A percentile compares a stretch with the other conserved stretches of the same genome.
These are phyloP conservation scores for Ogataea haglerorum DNA, from an alignment of 805 yeast genomes.

Conservation along the genomic window DNA sequence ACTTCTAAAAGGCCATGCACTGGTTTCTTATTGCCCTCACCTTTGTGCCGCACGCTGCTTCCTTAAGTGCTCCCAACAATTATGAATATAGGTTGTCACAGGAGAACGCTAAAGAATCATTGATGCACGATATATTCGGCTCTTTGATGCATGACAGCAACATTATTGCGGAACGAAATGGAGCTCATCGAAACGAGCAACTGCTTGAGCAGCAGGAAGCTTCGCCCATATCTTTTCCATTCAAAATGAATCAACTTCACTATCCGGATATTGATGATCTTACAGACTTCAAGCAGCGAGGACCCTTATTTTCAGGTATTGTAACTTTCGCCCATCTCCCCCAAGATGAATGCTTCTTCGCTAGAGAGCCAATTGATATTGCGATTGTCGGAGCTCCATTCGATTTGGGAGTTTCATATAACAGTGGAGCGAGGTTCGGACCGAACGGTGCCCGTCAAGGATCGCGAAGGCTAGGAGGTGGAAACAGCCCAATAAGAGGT, in stretches of 20 bases:
- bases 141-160: neutral
- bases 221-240: conserved; percentile 7
- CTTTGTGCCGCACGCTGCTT: neutral
- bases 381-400: conserved; percentile 46
- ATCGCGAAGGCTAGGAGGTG: conserved; percentile 43
- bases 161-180: neutral
- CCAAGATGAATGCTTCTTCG: conserved; percentile 21
- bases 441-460: conserved; percentile 46
- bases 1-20: too few relatives aligned
- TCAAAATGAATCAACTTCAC: conserved; percentile 22
- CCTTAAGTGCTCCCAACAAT: neutral
- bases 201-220: neutral
- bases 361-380: conserved; percentile 39
- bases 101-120: neutral
- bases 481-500: conserved; percentile 40
- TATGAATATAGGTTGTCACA: neutral
- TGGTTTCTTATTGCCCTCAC: neutral
- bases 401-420: conserved; percentile 52
- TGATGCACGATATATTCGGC: conserved; percentile 14
- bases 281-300: conserved; percentile 25
- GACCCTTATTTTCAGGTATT: conserved; percentile 44
- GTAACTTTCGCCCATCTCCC: conserved; percentile 49
- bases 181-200: neutral
- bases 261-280: conserved; percentile 38
- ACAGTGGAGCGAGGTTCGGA: conserved; percentile 60